Evolutionary conservation across 805 yeast genomes (phyloP), one percentile per base, ranked within the genome.

Genomic region (Ogataea nitratoaversa): DNA sequence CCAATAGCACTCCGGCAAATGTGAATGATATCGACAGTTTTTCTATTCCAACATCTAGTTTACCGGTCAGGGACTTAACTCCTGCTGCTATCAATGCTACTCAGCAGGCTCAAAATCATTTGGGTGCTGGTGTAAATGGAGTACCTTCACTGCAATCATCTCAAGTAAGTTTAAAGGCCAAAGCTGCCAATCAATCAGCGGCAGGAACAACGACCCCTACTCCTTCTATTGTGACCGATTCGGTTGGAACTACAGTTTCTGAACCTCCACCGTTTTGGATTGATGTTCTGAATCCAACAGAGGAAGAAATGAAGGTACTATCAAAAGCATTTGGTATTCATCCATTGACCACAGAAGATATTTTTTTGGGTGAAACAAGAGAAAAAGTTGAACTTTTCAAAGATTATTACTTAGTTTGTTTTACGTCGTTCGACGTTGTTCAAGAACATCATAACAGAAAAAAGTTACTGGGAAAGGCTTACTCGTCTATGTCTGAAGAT

Each of bases 311-410:
- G 95, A 89, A 91, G 54, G 93, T 84, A 0, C 53, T 91, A 12
- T 78, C 95, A 20, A 88, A 88, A 54, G 80, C 97, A 0, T 91
- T 91, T 65, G 95, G 95, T 1, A 87, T 91, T 41, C 99, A 91
- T 62, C 99, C 99, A 0, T 73, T 91, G 52, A 91, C 99, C 0
- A 86, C 97, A 0, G 99, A 91, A 59, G 99, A 91, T 65, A 90
- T 91, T 35, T 84, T 85, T 44, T 65, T 90, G 23, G 96, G 96
- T 2, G 99, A 91, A 58, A 84, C 95, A 1, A 77, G 98, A 49
- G 99, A 91, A 60, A 91, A 91, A 57, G 96, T 91, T 17, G 99
- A 91, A 65, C 70, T 91, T 46, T 91, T 91, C 73, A 78, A 80
- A 53, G 77, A 78, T 50, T 91, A 91, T 65, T 91, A 93, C 60